Evolutionary conservation across 768 basidiomycete species (phyloP).

Genomic region (Saitozyma sp.): DNA sequence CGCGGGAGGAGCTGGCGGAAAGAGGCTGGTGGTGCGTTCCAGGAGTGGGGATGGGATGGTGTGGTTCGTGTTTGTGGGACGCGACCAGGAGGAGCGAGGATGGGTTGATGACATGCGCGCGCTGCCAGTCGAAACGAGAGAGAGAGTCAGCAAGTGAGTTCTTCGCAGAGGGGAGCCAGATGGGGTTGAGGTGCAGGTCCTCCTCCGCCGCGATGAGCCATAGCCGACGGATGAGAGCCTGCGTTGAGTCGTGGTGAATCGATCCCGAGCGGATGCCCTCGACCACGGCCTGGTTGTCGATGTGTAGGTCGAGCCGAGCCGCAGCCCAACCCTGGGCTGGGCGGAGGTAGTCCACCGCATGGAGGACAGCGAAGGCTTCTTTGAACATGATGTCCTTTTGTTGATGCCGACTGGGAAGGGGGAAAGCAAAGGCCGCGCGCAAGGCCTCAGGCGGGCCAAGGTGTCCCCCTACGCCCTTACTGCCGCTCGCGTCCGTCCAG

Average conservation of each 20-base stretch:
- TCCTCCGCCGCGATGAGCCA: slow-evolving; percentile 12
- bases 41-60: neutral
- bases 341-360: too few species aligned
- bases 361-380: slow-evolving; percentile 50
- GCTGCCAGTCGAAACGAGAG: neutral
- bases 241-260: slow-evolving; percentile 10
- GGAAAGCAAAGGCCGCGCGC: slow-evolving; percentile 42
- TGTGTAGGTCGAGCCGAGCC: slow-evolving; percentile 46
- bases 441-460: slow-evolving; percentile 5
- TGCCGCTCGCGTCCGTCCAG: slow-evolving; percentile 52
- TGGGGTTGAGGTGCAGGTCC: neutral
- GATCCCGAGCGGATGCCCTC: slow-evolving; percentile 9
- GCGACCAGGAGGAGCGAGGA: neutral
- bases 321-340: slow-evolving; percentile 50
- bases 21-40: too few species aligned
- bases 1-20: neutral
- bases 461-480: slow-evolving; percentile 45
- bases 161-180: neutral
- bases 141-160: slow-evolving; percentile 3
- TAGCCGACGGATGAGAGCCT: slow-evolving; percentile 19
- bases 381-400: slow-evolving; percentile 52
- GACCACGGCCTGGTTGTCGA: slow-evolving; percentile 48
- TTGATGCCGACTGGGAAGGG: slow-evolving; percentile 38
- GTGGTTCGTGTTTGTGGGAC: neutral
- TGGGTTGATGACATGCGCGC: neutral